A percentile compares a stretch with the other conserved stretches of the same genome.
These are phyloP conservation scores for Geotrichum candidum DNA, from an alignment of 1,139 yeast genomes.

Conservation along the genomic window DNA sequence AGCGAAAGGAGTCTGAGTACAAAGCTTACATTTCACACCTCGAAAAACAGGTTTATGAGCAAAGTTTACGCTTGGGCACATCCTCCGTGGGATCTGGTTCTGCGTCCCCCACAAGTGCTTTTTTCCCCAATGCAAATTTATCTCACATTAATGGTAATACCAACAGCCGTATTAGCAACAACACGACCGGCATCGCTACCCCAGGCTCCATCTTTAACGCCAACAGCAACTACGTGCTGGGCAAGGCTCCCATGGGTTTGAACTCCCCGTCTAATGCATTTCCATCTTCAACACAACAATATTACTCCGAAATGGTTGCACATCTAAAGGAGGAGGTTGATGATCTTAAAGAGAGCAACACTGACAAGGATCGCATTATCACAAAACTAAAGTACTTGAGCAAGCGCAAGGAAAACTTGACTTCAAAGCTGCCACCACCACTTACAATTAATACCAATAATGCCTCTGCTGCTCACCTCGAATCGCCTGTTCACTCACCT, in stretches of 20 bases:
- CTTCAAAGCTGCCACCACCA: neutral
- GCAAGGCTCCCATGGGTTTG: neutral
- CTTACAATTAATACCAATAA: neutral
- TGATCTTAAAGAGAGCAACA: conserved; percentile 55
- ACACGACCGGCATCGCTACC: neutral
- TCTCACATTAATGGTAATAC: neutral
- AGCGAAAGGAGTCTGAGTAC: conserved; percentile 54
- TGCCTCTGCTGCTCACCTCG: neutral
- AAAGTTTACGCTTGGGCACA: conserved; percentile 25
- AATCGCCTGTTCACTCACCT: neutral
- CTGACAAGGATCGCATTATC: conserved; percentile 72
- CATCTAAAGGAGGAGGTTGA: conserved; percentile 68
- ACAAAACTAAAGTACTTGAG: conserved; percentile 46
- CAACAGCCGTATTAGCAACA: neutral
- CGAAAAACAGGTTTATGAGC: conserved; percentile 49
- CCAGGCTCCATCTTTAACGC: neutral
- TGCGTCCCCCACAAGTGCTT: neutral
- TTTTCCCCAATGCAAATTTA: neutral
- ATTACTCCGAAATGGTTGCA: conserved; percentile 35
- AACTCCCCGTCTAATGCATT: neutral
- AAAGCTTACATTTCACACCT: conserved; percentile 57
- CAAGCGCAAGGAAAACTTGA: conserved; percentile 28
- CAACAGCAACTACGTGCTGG: neutral
- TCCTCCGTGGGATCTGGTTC: neutral
- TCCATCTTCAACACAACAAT: conserved; percentile 1